phyloP scores from a whole-genome alignment of 2,329 filamentous ascomycete species.

The Xylaria sp. region DNA sequence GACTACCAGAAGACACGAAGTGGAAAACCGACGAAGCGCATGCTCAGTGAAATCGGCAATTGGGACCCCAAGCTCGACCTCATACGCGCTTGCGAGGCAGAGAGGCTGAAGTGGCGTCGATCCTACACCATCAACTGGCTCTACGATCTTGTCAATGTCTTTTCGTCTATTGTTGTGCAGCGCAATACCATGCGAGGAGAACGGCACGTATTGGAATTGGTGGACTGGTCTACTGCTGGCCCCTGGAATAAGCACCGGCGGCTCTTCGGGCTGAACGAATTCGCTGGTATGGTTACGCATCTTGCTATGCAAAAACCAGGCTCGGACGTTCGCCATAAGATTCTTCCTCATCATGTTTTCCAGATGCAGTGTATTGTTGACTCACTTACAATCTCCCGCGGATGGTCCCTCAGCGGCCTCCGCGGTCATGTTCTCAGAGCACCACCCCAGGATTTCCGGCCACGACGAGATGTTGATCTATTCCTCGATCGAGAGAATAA shows the following conservation, averaged over 20 bases:
- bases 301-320: conserved; percentile 58
- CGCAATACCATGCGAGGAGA: conserved; percentile 50
- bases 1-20: conserved; percentile 58
- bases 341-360: conserved; percentile 60
- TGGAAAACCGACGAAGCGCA: conserved; percentile 58
- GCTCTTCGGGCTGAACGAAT: conserved; percentile 58
- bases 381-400: conserved; percentile 55
- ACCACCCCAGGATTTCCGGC: conserved; percentile 51
- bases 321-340: conserved; percentile 51
- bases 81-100: conserved; percentile 49
- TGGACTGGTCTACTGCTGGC: conserved; percentile 56
- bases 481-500: conserved; percentile 54
- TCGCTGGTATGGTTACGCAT: conserved; percentile 55
- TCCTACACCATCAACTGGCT: conserved; percentile 62
- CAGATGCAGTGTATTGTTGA: conserved; percentile 62
- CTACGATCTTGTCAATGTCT: conserved; percentile 61
- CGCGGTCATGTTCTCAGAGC: conserved; percentile 50
- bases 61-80: conserved; percentile 58
- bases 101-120: conserved; percentile 58
- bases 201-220: conserved; percentile 47
- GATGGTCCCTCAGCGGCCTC: conserved; percentile 52
- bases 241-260: conserved; percentile 51
- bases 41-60: conserved; percentile 51
- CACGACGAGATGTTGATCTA: conserved; percentile 54
- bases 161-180: conserved; percentile 53